A percentile compares a stretch with the other conserved stretches of the same genome.
These are phyloP conservation scores for Micractinium sp. DNA, from an alignment of 139 green algal genomes.

Conservation along the genomic window DNA sequence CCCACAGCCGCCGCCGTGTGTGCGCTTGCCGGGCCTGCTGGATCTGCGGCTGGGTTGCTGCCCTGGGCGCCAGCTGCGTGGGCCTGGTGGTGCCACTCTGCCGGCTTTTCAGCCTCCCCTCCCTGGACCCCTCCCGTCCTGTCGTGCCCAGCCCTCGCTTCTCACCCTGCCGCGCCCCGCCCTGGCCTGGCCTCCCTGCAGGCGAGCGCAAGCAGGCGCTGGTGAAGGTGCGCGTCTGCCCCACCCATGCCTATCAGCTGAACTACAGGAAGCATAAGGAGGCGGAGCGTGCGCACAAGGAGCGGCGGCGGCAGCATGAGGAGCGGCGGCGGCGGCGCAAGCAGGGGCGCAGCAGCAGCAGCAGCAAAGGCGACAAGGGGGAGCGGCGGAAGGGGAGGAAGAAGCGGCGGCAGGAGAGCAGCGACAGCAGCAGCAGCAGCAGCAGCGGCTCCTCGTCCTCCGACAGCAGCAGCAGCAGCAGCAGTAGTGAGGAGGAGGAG, in stretches of 20 bases:
- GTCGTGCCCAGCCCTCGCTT: not conserved
- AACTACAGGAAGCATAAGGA: constrained; percentile 74
- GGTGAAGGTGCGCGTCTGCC: constrained; percentile 75
- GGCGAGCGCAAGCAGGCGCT: constrained; percentile 77
- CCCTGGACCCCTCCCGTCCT: no score
- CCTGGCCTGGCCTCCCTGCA: not conserved
- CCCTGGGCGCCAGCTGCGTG: no score
- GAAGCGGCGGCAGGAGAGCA: not conserved
- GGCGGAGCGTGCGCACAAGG: constrained; percentile 1
- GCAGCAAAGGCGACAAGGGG: not conserved
- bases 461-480: constrained; percentile 8
- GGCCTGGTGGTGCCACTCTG: not conserved
- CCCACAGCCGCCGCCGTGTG: no score
- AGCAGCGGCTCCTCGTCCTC: not conserved
- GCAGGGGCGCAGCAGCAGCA: not conserved
- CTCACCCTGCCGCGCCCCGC: no score
- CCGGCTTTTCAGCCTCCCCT: not conserved
- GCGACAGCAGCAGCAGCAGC: not conserved
- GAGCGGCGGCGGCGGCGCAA: constrained; percentile 12
- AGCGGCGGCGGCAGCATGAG: constrained; percentile 14
- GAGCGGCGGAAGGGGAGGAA: not conserved
- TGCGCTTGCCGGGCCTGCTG: no score
- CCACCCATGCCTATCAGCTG: constrained; percentile 81
- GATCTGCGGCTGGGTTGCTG: no score
- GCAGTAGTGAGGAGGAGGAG: constrained; percentile 11